These are phyloP conservation scores for Pseudocercospora crystallina DNA, from an alignment of 2,329 filamentous ascomycete species.

Conservation along the genomic window DNA sequence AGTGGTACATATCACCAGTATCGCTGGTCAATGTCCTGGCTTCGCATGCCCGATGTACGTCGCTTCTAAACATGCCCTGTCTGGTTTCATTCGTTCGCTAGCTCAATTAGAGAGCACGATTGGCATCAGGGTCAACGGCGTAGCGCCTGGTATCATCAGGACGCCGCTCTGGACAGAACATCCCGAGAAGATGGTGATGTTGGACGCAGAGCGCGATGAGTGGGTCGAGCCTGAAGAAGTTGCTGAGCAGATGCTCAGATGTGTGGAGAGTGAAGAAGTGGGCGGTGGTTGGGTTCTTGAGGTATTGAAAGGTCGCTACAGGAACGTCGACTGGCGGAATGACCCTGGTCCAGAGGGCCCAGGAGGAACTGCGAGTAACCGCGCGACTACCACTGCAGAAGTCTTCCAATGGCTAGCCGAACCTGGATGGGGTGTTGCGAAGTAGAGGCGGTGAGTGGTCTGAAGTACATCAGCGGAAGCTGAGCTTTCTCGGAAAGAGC, in stretches of 20 bases:
- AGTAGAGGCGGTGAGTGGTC: slow-evolving; percentile 19
- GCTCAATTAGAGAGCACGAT: slow-evolving; percentile 48
- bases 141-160: slow-evolving; percentile 61
- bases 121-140: slow-evolving; percentile 59
- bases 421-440: slow-evolving; percentile 50
- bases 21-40: slow-evolving; percentile 44
- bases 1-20: slow-evolving; percentile 45
- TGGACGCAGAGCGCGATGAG: slow-evolving; percentile 49
- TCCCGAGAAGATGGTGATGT: slow-evolving; percentile 57
- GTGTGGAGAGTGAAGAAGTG: slow-evolving; percentile 53
- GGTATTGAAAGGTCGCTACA: slow-evolving; percentile 53
- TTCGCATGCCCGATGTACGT: slow-evolving; percentile 45
- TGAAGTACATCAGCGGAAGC: neutral
- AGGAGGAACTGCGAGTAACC: slow-evolving; percentile 43
- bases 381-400: slow-evolving; percentile 45
- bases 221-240: slow-evolving; percentile 65
- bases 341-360: slow-evolving; percentile 54
- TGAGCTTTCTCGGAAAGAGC: neutral
- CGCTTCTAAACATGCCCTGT: slow-evolving; percentile 48
- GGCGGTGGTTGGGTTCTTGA: slow-evolving; percentile 56
- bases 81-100: slow-evolving; percentile 52
- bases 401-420: slow-evolving; percentile 50
- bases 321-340: slow-evolving; percentile 51
- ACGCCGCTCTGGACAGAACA: slow-evolving; percentile 64
- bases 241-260: slow-evolving; percentile 57